phyloP scores from a whole-genome alignment of 1,284 basidiomycete species.

The Xerocomus nothofagi region DNA sequence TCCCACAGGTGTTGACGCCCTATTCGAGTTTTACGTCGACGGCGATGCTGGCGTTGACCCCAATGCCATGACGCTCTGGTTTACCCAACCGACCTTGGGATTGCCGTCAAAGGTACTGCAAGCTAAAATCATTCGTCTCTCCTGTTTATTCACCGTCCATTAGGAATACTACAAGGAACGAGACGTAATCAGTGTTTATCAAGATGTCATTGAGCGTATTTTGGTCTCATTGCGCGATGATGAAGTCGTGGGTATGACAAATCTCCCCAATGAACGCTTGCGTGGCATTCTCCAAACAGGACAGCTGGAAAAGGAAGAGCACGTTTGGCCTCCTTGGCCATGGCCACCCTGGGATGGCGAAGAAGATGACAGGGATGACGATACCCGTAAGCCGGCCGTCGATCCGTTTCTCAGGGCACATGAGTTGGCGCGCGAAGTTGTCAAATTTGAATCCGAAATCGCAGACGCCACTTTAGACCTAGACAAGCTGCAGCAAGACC shows the following conservation, averaged over 20 bases:
- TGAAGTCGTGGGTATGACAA: slow-evolving; percentile 19
- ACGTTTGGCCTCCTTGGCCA: slow-evolving; percentile 80
- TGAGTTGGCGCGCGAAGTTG: slow-evolving; percentile 70
- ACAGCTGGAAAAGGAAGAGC: slow-evolving; percentile 51
- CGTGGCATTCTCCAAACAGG: slow-evolving; percentile 33
- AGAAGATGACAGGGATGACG: slow-evolving; percentile 51
- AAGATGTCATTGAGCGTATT: slow-evolving; percentile 66
- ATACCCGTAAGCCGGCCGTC: slow-evolving; percentile 40
- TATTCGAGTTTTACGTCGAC: slow-evolving; percentile 81
- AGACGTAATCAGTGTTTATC: slow-evolving; percentile 69
- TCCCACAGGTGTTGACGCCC: slow-evolving; percentile 63
- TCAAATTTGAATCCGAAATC: slow-evolving; percentile 81
- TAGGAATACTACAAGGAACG: slow-evolving; percentile 92
- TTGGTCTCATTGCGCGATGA: slow-evolving; percentile 63
- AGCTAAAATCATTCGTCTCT: background rate
- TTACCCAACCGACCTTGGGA: slow-evolving; percentile 82
- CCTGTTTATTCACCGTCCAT: slow-evolving; percentile 5
- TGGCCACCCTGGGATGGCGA: slow-evolving; percentile 81
- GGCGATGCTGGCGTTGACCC: slow-evolving; percentile 92
- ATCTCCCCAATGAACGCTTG: slow-evolving; percentile 11
- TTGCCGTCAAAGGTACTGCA: slow-evolving; percentile 78
- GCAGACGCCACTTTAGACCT: slow-evolving; percentile 80
- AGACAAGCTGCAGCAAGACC: slow-evolving; percentile 75
- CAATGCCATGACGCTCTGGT: slow-evolving; percentile 82
- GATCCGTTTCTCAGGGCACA: slow-evolving; percentile 48